phyloP scores from a whole-genome alignment of 2,329 filamentous ascomycete species.

The Sporothrix inflata region DNA sequence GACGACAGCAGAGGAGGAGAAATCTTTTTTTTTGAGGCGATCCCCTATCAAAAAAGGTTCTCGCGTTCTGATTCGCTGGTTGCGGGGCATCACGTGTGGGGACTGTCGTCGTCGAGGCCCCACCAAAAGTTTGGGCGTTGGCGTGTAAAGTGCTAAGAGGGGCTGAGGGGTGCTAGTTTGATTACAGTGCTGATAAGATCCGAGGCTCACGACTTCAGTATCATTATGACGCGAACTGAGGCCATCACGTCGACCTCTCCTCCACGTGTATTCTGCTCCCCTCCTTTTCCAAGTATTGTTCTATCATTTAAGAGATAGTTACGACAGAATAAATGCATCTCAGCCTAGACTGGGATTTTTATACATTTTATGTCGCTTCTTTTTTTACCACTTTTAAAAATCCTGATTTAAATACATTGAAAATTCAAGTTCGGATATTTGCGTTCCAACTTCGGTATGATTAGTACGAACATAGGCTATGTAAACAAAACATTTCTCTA shows the following conservation, averaged over 20 bases:
- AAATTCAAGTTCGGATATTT: too few species aligned
- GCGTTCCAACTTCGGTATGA: too few species aligned
- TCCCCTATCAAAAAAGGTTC: not conserved
- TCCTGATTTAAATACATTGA: too few species aligned
- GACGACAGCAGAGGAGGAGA: conserved; percentile 20
- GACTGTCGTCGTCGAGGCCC: not conserved
- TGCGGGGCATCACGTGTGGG: conserved; percentile 9
- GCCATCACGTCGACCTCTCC: not conserved
- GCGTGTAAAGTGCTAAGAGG: not conserved
- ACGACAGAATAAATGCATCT: too few species aligned
- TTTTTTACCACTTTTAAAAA: not conserved
- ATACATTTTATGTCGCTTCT: not conserved
- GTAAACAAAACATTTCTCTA: too few species aligned
- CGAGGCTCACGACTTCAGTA: not conserved
- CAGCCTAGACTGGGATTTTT: too few species aligned
- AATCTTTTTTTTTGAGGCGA: conserved; percentile 12
- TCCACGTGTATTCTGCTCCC: not conserved
- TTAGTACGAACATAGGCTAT: too few species aligned
- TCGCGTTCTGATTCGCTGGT: not conserved
- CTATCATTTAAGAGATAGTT: too few species aligned
- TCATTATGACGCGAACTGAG: conserved; percentile 13
- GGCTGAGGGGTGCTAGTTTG: not conserved
- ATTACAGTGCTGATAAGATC: not conserved
- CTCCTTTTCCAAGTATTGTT: not conserved
- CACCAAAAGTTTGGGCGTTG: not conserved